Evolutionary conservation across 1,139 yeast genomes (phyloP).

Genomic region (Saccharomyces hybrid): DNA sequence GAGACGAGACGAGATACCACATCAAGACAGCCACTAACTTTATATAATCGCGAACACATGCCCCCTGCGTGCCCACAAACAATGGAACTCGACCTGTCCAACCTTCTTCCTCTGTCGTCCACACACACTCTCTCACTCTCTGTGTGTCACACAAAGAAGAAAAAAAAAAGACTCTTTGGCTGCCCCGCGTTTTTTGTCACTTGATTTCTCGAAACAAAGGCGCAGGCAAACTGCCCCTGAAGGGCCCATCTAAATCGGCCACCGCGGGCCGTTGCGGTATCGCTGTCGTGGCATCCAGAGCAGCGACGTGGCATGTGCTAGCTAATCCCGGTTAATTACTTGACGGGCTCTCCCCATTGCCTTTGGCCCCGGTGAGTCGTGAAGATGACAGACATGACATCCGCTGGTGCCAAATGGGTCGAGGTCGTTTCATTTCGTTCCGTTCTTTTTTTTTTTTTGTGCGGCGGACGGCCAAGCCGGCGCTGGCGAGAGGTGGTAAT

Average conservation of each 20-base stretch:
- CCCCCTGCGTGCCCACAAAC: background rate
- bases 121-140: conserved; percentile 2
- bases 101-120: conserved; percentile 1
- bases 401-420: background rate
- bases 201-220: background rate
- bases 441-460: background rate
- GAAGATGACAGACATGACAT: background rate
- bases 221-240: background rate
- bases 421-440: background rate
- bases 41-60: background rate
- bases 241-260: background rate
- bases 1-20: background rate
- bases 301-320: background rate
- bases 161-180: background rate
- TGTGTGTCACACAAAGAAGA: background rate
- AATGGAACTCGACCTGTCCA: background rate
- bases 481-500: background rate
- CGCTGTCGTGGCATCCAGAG: background rate
- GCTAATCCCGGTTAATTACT: background rate
- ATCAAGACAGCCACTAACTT: background rate
- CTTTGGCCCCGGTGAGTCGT: background rate
- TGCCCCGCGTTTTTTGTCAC: conserved; percentile 1
- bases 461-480: background rate
- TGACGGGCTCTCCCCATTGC: background rate
- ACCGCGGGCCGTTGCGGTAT: too few species aligned